These are phyloP conservation scores for Nakataea oryzae DNA, from an alignment of 2,329 filamentous ascomycete genomes.

Conservation along the genomic window DNA sequence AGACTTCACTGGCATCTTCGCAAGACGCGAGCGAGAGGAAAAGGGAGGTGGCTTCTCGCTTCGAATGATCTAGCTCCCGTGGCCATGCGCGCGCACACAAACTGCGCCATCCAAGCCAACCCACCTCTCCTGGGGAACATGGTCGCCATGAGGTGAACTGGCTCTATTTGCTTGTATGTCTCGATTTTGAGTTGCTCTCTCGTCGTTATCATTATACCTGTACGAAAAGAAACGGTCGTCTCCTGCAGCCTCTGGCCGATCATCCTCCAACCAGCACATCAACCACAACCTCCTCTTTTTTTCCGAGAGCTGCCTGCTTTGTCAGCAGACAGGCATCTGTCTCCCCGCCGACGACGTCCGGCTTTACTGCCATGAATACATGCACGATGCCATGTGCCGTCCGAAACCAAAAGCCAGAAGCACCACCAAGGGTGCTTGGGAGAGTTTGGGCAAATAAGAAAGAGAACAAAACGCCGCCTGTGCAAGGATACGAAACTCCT, in stretches of 20 bases:
- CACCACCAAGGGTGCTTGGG: no score
- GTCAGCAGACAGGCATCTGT: not conserved
- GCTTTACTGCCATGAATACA: not conserved
- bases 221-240: not conserved
- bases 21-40: constrained; percentile 53
- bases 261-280: not conserved
- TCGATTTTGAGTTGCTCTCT: not conserved
- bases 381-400: not conserved
- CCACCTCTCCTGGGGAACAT: no score
- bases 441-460: not conserved
- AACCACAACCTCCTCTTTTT: not conserved
- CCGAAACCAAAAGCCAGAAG: not conserved
- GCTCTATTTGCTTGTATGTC: not conserved
- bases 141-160: not conserved
- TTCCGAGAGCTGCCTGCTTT: not conserved
- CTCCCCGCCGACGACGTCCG: not conserved
- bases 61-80: constrained; percentile 38
- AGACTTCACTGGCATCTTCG: constrained; percentile 65
- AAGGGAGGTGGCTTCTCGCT: constrained; percentile 56
- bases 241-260: not conserved
- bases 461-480: not conserved
- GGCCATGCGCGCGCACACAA: no score
- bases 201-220: not conserved
- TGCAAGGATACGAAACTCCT: not conserved
- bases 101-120: no score